Percentiles rank a stretch among this genome's conserved stretches.
These are phyloP conservation scores for Amborella trichopoda DNA, from an alignment of 164 flowering plant genomes.

Conservation along the genomic window DNA sequence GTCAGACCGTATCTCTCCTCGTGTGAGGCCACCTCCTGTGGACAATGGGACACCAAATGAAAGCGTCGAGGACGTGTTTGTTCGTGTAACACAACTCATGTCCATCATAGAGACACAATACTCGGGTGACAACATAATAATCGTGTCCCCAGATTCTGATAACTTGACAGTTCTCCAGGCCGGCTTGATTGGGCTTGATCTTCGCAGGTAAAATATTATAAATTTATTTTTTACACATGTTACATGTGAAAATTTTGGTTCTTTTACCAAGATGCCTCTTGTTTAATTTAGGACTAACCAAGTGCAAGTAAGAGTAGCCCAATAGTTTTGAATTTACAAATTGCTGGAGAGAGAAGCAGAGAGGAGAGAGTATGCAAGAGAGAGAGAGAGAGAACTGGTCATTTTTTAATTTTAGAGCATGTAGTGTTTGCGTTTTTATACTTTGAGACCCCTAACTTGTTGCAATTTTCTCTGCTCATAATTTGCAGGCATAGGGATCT, in stretches of 20 bases:
- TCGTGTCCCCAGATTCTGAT: conserved; percentile 96
- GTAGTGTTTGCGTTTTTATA: too few relatives aligned
- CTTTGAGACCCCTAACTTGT: too few relatives aligned
- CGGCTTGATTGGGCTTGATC: conserved; percentile 83
- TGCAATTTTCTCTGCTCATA: too few relatives aligned
- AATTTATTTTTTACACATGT: background rate
- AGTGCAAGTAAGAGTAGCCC: too few relatives aligned
- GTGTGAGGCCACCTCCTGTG: conserved; percentile 70
- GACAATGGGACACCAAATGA: conserved; percentile 93
- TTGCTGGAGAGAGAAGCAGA: too few relatives aligned
- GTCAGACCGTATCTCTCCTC: conserved; percentile 60
- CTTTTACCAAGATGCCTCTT: too few relatives aligned
- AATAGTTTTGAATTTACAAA: too few relatives aligned
- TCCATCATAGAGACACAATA: conserved; percentile 92
- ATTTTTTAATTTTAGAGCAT: too few relatives aligned
- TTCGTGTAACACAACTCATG: conserved; percentile 93
- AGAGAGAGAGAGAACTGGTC: too few relatives aligned
- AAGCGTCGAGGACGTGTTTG: conserved; percentile 85
- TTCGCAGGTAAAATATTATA: conserved; percentile 44
- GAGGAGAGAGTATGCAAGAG: too few relatives aligned
- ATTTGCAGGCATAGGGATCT: conserved; percentile 73
- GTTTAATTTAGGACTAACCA: too few relatives aligned
- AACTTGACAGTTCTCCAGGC: conserved; percentile 82
- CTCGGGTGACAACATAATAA: conserved; percentile 65
- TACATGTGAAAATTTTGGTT: too few relatives aligned